These are phyloP conservation scores for Mycena capillaripes DNA, from an alignment of 768 basidiomycete species.

Conservation along the genomic window DNA sequence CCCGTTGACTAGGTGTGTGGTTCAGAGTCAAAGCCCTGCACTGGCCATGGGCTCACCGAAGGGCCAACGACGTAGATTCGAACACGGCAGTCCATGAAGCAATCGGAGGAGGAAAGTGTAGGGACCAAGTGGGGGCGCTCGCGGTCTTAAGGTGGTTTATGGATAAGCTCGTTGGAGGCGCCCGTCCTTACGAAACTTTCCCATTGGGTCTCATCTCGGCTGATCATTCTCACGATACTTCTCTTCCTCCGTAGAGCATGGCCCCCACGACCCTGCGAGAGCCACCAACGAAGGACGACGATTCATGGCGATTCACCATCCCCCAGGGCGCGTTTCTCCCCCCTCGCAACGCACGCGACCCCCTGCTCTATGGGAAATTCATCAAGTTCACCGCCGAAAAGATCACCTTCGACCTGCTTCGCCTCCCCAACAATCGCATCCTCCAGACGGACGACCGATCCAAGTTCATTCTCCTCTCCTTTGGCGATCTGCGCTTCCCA, in stretches of 20 bases:
- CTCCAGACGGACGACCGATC: slow-evolving; percentile 67
- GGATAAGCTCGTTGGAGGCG: slow-evolving; percentile 9
- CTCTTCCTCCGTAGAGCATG: slow-evolving; percentile 46
- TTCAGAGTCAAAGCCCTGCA: not conserved
- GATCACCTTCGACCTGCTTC: slow-evolving; percentile 64
- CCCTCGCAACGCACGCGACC: slow-evolving; percentile 41
- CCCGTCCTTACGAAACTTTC: slow-evolving; percentile 32
- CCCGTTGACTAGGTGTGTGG: slow-evolving; percentile 61
- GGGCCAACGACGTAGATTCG: slow-evolving; percentile 65
- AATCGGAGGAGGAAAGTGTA: not conserved
- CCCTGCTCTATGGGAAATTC: slow-evolving; percentile 57
- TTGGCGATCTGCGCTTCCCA: slow-evolving; percentile 67
- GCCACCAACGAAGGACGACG: slow-evolving; percentile 62
- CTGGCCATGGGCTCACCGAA: slow-evolving; percentile 51
- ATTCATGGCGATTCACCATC: slow-evolving; percentile 64
- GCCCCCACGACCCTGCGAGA: slow-evolving; percentile 52
- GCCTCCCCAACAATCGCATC: slow-evolving; percentile 71
- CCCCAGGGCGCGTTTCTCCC: slow-evolving; percentile 48
- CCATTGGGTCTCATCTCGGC: slow-evolving; percentile 22
- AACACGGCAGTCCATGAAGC: not conserved
- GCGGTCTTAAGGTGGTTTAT: not conserved
- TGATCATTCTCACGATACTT: slow-evolving; percentile 25
- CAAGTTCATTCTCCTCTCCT: slow-evolving; percentile 70
- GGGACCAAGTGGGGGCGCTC: not conserved
- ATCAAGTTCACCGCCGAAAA: slow-evolving; percentile 64